Base-by-base conservation (phyloP, 352 stramenopile genomes). In the Phytophthora citrophthora region DNA sequence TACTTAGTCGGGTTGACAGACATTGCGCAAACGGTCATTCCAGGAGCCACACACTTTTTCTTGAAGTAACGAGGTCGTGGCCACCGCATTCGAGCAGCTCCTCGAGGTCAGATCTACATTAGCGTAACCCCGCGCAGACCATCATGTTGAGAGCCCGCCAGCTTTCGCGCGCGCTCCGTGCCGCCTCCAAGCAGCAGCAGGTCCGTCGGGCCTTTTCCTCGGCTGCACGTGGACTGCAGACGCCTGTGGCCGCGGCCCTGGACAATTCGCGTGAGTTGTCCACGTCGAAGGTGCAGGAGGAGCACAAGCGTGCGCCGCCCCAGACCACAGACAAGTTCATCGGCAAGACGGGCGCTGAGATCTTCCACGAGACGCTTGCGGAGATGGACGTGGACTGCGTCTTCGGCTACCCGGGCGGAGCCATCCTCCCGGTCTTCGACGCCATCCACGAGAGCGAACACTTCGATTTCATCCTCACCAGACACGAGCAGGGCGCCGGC, bases 381-480 rank as follows among this genome's bases (percentile, higher is more conserved):
- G 91, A 98, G 58, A 78, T 98, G 64, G 91, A 78, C 41, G 91
- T 98, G 3, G 77, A 96, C 49, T 89, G 90, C 46, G 92, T 98
- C 12, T 98, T 98, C 64, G 95, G 95, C 23, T 98, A 98, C 76
- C 96, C 93, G 0, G 95, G 93, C 23, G 95, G 95, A 46, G 94
- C 94, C 54, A 97, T 98, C 59, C 67, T 98, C 2, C 95, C 95
- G 18, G 86, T 98, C 29, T 92, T 98, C 52, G 95, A 98, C 76
- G 92, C 97, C 64, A 98, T 98, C 79, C 86, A 98, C 68, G 77
- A 95, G 49, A 92, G 81, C 58, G 53, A 93, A 23, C 64, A 92
- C 52, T 93, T 95, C 62, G 72, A 95, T 44, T 95, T 95, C 44
- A 70, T 93, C 46, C 70, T 95, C 32, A 92, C 85, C 45, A 77